phyloP scores from a whole-genome alignment of 352 stramenopile species.

The Thraustotheca clavata region DNA sequence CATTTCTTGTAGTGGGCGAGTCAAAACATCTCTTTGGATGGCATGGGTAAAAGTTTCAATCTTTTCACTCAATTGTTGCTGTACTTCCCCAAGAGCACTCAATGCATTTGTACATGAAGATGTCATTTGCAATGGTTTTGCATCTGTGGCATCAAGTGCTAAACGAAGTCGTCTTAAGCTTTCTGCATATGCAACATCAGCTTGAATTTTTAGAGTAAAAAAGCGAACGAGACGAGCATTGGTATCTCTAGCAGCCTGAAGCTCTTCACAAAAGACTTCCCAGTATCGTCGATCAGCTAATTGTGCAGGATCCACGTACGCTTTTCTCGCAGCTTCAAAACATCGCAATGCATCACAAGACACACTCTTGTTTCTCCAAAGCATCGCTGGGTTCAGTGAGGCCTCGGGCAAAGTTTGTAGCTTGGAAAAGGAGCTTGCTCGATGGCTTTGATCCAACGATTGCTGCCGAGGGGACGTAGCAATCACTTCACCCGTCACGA shows the following conservation, averaged over 20 bases:
- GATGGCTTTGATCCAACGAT: not conserved
- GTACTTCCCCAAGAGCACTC: conserved; percentile 49
- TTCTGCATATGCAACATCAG: conserved; percentile 66
- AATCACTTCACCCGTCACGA: conserved; percentile 1
- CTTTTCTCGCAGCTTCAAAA: conserved; percentile 54
- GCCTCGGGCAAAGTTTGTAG: not conserved
- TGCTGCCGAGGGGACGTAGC: not conserved
- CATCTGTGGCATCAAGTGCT: conserved; percentile 30
- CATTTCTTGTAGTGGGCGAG: conserved; percentile 68
- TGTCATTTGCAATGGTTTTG: conserved; percentile 25
- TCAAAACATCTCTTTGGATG: conserved; percentile 58
- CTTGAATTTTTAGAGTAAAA: conserved; percentile 54
- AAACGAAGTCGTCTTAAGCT: conserved; percentile 50
- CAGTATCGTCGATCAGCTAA: conserved; percentile 60
- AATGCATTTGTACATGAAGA: conserved; percentile 56
- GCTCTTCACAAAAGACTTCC: conserved; percentile 70
- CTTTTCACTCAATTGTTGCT: conserved; percentile 74
- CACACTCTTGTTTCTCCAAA: conserved; percentile 50
- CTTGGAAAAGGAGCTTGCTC: conserved; percentile 15
- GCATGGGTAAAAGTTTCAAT: conserved; percentile 61
- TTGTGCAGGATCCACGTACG: conserved; percentile 64
- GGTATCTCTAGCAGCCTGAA: conserved; percentile 49
- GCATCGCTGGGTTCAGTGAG: conserved; percentile 29
- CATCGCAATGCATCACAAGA: conserved; percentile 50
- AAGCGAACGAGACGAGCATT: conserved; percentile 59